phyloP scores from a whole-genome alignment of 139 green algal species.

The Chlorella sp. region DNA sequence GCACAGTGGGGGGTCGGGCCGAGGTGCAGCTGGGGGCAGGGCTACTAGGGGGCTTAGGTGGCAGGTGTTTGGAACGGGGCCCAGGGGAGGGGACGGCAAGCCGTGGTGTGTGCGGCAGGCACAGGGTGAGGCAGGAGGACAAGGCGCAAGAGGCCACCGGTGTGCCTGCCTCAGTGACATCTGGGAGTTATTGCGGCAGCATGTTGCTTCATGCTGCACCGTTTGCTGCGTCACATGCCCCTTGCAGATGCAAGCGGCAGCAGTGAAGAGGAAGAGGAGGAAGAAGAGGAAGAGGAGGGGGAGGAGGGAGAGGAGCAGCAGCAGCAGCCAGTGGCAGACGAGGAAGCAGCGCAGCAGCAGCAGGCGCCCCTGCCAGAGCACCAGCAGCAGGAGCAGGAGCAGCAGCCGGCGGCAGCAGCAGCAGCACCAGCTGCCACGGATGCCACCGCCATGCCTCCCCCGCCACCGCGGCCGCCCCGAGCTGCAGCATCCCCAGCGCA shows the following conservation, averaged over 20 bases:
- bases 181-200: too few relatives aligned
- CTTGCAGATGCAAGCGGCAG: neutral
- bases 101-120: too few relatives aligned
- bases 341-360: neutral
- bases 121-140: too few relatives aligned
- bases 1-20: too few relatives aligned
- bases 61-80: too few relatives aligned
- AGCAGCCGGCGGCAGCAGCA: neutral
- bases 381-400: neutral
- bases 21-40: too few relatives aligned
- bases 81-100: too few relatives aligned
- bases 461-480: neutral
- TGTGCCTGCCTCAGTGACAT: too few relatives aligned
- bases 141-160: too few relatives aligned
- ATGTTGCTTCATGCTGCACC: too few relatives aligned
- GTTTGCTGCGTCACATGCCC: too few relatives aligned
- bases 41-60: too few relatives aligned
- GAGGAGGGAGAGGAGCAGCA: neutral
- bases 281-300: neutral
- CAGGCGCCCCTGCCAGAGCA: neutral
- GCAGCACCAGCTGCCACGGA: neutral
- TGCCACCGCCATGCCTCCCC: conserved; percentile 16
- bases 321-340: neutral
- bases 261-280: conserved; percentile 2
- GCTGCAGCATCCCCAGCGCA: neutral